phyloP scores from a whole-genome alignment of 768 basidiomycete genomes.

The Clathrus columnatus region DNA sequence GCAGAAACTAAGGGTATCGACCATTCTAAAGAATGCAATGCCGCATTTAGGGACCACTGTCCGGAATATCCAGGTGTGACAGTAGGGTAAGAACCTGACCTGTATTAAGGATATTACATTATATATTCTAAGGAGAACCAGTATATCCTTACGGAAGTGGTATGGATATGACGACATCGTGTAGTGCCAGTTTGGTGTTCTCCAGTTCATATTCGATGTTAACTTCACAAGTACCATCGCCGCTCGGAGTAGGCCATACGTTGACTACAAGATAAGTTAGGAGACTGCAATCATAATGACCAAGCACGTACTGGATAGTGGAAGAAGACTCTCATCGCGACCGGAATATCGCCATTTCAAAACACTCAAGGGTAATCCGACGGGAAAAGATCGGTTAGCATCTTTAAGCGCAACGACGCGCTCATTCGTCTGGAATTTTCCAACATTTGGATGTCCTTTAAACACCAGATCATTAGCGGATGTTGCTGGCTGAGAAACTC shows the following conservation, averaged over 20 bases:
- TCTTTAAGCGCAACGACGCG: constrained; percentile 80
- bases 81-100: constrained; percentile 76
- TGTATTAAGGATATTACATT: constrained; percentile 20
- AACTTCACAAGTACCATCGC: constrained; percentile 88
- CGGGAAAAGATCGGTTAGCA: constrained; percentile 71
- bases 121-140: neutral
- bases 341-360: constrained; percentile 89
- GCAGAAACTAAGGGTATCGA: constrained; percentile 58
- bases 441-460: constrained; percentile 95
- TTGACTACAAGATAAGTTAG: constrained; percentile 50
- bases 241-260: constrained; percentile 91
- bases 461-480: constrained; percentile 71
- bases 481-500: constrained; percentile 45
- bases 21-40: constrained; percentile 81
- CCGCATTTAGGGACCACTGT: constrained; percentile 75
- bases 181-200: constrained; percentile 66
- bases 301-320: constrained; percentile 70
- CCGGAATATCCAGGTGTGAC: constrained; percentile 62
- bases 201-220: constrained; percentile 97
- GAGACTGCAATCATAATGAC: neutral
- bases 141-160: constrained; percentile 74
- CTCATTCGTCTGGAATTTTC: constrained; percentile 68
- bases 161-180: constrained; percentile 84
- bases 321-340: constrained; percentile 86
- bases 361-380: constrained; percentile 78